A percentile compares a stretch with the other conserved stretches of the same genome.
phyloP scores from a whole-genome alignment of 2,329 filamentous ascomycete genomes.

The Huntiella savannae region DNA sequence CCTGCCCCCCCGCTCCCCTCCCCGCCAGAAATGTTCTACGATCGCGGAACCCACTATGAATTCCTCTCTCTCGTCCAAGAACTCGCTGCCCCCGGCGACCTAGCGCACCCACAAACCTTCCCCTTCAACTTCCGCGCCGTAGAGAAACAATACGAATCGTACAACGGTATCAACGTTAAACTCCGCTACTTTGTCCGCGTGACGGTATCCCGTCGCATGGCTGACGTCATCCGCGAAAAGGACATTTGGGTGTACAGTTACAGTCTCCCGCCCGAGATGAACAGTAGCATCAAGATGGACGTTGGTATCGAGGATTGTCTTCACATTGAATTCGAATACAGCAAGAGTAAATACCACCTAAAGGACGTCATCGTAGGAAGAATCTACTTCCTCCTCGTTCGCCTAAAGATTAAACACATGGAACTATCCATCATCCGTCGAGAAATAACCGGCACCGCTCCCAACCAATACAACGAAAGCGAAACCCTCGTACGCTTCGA shows the following conservation, averaged over 20 bases:
- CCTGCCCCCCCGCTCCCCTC: no score
- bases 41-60: slow-evolving; percentile 97
- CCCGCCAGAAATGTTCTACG: slow-evolving; percentile 88
- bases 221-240: slow-evolving; percentile 95
- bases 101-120: slow-evolving; percentile 96
- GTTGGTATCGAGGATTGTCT: slow-evolving; percentile 98
- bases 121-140: slow-evolving; percentile 99
- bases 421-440: slow-evolving; percentile 92
- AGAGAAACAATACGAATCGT: slow-evolving; percentile 99
- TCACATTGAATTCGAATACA: slow-evolving; percentile 99
- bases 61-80: slow-evolving; percentile 95
- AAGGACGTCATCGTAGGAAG: slow-evolving; percentile 97
- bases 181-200: slow-evolving; percentile 95
- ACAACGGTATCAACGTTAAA: slow-evolving; percentile 99
- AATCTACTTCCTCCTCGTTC: slow-evolving; percentile 94
- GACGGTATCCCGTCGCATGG: slow-evolving; percentile 90
- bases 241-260: slow-evolving; percentile 99
- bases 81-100: slow-evolving; percentile 86
- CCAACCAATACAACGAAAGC: slow-evolving; percentile 98
- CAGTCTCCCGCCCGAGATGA: slow-evolving; percentile 92
- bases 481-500: slow-evolving; percentile 95
- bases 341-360: slow-evolving; percentile 95
- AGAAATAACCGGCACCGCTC: slow-evolving; percentile 88
- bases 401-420: slow-evolving; percentile 99
- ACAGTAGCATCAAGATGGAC: slow-evolving; percentile 99